Base-by-base conservation (phyloP, 495 filamentous ascomycete genomes). In the Aspergillus mulundensis region DNA sequence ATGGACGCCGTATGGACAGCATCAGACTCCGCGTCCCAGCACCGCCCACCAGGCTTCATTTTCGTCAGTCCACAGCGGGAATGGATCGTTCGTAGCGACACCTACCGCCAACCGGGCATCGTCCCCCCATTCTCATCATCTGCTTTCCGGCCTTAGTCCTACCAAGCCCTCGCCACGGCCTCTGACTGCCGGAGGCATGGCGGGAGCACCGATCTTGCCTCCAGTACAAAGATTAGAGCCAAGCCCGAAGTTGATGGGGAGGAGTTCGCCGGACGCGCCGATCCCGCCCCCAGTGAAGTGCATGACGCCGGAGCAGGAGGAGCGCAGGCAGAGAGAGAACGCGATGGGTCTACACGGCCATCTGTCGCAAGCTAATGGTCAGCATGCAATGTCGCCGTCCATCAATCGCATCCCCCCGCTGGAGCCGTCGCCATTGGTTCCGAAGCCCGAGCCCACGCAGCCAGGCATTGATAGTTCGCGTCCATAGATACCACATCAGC, bases 101-200 rank as follows among this genome's bases (percentile, higher is more conserved):
- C 58, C 72, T 25, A 69, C 68, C 52, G 64, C 69, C 60, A 68
- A 71, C 48, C 68, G 72, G 34, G 76, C 73, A 7, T 72, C 74
- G 11, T 68, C 76, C 40, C 72, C 72, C 11, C 77, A 75, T 16
- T 73, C 70, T 56, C 65, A 82, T 77, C 80, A 81, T 50, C 60
- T 75, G 20, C 70, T 76, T 38, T 85, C 83, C 5, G 89, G 88
- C 6, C 70, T 90, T 34, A 92, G 89, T 16, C 90, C 90, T 5
- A 86, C 81, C 39, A 95, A 95, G 65, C 85, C 90, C 38, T 78
- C 77, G 5, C 75, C 79, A 40, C 77, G 80, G 15, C 77, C 78
- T 1, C 54, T 73, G 34, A 78, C 79, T 14, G 74, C 74, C 11
- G 73, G 77, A 18, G 70, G 69, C 42, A 65, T 81, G 25, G 68